Conservation (phyloP, 352 stramenopile genomes). For the Pythium apleroticum region DNA sequence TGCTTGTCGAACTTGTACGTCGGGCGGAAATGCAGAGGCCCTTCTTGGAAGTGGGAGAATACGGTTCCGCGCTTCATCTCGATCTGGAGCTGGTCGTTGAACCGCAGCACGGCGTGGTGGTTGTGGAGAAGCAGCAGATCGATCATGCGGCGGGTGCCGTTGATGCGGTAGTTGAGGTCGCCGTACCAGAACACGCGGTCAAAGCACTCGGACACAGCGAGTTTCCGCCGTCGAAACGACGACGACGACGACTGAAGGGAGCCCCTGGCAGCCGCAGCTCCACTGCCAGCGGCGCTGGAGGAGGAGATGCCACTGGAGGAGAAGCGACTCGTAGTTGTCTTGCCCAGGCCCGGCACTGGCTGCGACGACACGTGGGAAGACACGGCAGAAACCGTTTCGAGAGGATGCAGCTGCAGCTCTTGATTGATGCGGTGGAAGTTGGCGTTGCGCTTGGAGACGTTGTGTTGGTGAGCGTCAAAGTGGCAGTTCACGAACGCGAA, state of each 20-base stretch:
- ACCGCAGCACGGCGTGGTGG: slow-evolving; percentile 76
- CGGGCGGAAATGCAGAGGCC: slow-evolving; percentile 89
- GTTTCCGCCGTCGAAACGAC: slow-evolving; percentile 8
- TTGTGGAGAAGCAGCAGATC: slow-evolving; percentile 75
- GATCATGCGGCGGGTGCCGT: slow-evolving; percentile 88
- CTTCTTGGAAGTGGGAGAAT: slow-evolving; percentile 91
- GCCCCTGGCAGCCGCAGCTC: slow-evolving; percentile 35
- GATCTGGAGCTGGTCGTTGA: slow-evolving; percentile 90
- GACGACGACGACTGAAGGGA: slow-evolving; percentile 34
- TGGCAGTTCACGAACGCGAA: slow-evolving; percentile 94
- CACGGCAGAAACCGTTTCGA: neutral
- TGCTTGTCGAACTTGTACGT: slow-evolving; percentile 97
- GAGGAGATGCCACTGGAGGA: slow-evolving; percentile 15
- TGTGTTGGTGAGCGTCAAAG: slow-evolving; percentile 92
- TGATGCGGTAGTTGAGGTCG: slow-evolving; percentile 95
- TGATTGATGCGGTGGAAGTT: slow-evolving; percentile 90
- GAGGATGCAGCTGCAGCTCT: slow-evolving; percentile 50
- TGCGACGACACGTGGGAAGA: neutral
- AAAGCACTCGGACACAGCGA: slow-evolving; percentile 54
- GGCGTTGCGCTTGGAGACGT: slow-evolving; percentile 85
- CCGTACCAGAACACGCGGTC: slow-evolving; percentile 94
- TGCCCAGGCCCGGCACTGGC: slow-evolving; percentile 8
- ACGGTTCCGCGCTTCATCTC: slow-evolving; percentile 79
- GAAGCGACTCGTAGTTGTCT: slow-evolving; percentile 22
- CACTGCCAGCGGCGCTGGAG: neutral